These are phyloP conservation scores for Fusarium temperatum DNA, from an alignment of 2,329 filamentous ascomycete genomes.

Conservation along the genomic window DNA sequence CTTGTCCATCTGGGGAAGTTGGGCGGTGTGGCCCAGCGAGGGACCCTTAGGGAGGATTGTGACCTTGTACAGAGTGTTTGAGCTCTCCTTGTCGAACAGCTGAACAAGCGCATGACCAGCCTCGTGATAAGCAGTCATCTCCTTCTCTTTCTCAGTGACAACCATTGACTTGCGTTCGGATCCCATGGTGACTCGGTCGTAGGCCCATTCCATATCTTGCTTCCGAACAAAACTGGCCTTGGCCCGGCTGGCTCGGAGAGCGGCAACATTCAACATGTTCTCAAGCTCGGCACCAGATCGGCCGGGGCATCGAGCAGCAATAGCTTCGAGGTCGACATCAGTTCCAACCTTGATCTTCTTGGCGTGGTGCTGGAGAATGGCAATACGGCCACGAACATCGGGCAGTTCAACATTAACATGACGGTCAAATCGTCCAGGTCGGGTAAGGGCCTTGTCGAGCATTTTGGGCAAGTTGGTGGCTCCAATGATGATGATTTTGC, in stretches of 20 bases:
- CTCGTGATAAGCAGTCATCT: conserved; percentile 96
- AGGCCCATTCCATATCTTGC: conserved; percentile 93
- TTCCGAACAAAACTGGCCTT: conserved; percentile 80
- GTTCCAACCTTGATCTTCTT: conserved; percentile 84
- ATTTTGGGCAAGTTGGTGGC: conserved; percentile 96
- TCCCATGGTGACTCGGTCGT: conserved; percentile 98
- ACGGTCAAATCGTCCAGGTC: conserved; percentile 94
- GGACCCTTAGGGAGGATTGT: conserved; percentile 93
- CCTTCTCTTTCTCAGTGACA: conserved; percentile 91
- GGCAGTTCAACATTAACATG: conserved; percentile 89
- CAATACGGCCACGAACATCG: conserved; percentile 91
- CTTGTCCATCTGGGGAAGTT: conserved; percentile 90
- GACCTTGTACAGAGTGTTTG: conserved; percentile 90
- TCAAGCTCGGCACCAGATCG: conserved; percentile 96
- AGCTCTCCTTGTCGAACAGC: conserved; percentile 77
- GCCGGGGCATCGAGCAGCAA: conserved; percentile 88
- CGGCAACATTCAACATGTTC: conserved; percentile 96
- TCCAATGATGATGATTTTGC: conserved; percentile 92
- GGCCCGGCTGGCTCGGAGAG: conserved; percentile 90
- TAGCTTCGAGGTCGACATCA: conserved; percentile 83
- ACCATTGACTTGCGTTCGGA: conserved; percentile 90
- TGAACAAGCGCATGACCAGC: conserved; percentile 93
- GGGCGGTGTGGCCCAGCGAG: conserved; percentile 85
- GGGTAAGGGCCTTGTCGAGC: conserved; percentile 92
- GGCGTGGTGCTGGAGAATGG: conserved; percentile 93